Percentiles rank a stretch among this genome's conserved stretches.
Conservation (phyloP, 2,329 filamentous ascomycete species). For the Trichoderma endophyticum region DNA sequence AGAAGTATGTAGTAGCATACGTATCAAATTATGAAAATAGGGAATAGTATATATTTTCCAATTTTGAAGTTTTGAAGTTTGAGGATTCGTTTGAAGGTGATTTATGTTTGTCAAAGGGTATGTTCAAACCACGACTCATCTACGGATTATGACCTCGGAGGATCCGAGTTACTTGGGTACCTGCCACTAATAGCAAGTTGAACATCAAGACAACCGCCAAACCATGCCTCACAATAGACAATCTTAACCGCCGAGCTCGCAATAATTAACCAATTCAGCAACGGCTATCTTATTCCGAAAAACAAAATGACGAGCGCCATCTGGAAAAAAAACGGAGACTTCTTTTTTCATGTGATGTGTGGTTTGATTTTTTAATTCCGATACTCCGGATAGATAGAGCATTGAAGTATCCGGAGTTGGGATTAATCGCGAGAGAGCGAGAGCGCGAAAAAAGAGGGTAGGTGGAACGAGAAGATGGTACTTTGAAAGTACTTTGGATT, state of each 20-base stretch:
- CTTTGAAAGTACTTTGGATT: background rate
- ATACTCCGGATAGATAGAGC: background rate
- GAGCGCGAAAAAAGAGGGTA: background rate
- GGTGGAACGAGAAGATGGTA: background rate
- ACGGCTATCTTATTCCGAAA: background rate
- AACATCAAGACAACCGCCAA: background rate
- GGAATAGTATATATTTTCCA: background rate
- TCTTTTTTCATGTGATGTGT: background rate
- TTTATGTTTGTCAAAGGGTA: background rate
- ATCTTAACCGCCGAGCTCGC: background rate
- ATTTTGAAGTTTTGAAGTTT: background rate
- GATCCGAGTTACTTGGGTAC: background rate
- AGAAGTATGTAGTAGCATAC: background rate
- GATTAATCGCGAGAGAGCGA: background rate
- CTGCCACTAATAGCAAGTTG: background rate
- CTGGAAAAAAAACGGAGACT: background rate
- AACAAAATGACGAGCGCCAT: background rate
- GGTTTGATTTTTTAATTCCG: background rate
- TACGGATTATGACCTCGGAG: background rate
- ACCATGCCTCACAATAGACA: background rate
- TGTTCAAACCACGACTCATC: background rate
- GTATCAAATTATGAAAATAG: background rate
- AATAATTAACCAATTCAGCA: background rate
- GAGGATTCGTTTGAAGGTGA: background rate
- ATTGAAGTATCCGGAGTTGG: background rate